Evolutionary conservation across 768 basidiomycete genomes (phyloP).

Genomic region (Termitomyces sp.): DNA sequence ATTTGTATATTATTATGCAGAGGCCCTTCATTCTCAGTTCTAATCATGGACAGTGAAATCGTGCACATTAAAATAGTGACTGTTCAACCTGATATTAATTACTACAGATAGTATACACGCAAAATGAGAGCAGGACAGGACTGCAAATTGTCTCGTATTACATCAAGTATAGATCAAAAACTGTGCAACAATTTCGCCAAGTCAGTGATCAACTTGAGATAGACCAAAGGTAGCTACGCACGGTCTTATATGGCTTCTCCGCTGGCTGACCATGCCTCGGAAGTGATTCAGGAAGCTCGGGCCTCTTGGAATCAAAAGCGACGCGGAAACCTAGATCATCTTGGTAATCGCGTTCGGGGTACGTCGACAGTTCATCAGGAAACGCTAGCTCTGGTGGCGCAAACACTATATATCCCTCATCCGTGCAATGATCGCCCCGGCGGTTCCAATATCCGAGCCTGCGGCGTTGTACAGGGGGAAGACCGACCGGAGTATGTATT

Average conservation of each 20-base stretch:
- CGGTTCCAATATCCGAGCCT: constrained; percentile 64
- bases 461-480: constrained; percentile 19
- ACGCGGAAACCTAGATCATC: constrained; percentile 44
- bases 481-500: constrained; percentile 14
- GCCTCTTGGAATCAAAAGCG: constrained; percentile 35
- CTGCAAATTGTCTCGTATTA: not conserved
- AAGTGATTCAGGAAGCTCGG: constrained; percentile 58
- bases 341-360: constrained; percentile 51
- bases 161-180: not conserved
- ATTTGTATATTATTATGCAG: not conserved
- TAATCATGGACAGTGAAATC: not conserved
- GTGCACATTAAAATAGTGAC: not conserved
- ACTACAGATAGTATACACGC: not conserved
- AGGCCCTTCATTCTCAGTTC: not conserved
- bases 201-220: not conserved
- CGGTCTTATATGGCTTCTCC: not conserved
- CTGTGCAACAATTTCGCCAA: not conserved
- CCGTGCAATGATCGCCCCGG: constrained; percentile 68
- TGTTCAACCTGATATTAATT: not conserved
- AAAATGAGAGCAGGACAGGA: not conserved
- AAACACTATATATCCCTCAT: constrained; percentile 54
- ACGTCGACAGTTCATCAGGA: constrained; percentile 54
- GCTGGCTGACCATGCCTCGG: constrained; percentile 22
- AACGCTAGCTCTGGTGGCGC: constrained; percentile 52
- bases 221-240: not conserved